phyloP scores from a whole-genome alignment of 116 monocot species.

The Phalaenopsis hybrid region DNA sequence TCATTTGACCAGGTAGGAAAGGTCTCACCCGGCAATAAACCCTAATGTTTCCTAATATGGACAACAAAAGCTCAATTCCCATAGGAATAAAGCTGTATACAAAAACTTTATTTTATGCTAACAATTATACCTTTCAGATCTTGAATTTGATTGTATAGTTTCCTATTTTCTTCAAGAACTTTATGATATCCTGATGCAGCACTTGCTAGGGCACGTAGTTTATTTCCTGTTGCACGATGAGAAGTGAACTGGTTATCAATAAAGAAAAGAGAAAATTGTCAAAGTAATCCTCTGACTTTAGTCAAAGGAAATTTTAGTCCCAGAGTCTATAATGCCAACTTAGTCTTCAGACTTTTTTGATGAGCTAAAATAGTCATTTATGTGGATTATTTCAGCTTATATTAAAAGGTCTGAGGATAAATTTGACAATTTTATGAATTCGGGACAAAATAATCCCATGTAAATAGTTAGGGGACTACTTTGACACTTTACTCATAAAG shows the following conservation, averaged over 20 bases:
- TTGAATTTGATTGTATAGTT: conserved; percentile 90
- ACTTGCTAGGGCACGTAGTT: conserved; percentile 46
- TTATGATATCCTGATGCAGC: conserved; percentile 83
- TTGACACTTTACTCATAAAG: not conserved
- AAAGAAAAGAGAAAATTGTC: not conserved
- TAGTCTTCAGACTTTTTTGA: too few species aligned
- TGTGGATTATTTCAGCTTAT: too few species aligned
- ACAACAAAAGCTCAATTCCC: not conserved
- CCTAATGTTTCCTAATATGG: conserved; percentile 73
- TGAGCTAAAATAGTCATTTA: too few species aligned
- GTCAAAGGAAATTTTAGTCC: too few species aligned
- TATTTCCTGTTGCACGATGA: conserved; percentile 40
- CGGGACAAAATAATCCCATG: too few species aligned
- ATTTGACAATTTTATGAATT: too few species aligned
- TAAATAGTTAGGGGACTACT: too few species aligned
- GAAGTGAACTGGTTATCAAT: not conserved
- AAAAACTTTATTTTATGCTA: not conserved
- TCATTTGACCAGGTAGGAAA: conserved; percentile 67
- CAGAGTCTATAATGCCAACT: too few species aligned
- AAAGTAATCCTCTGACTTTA: too few species aligned
- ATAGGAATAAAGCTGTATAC: not conserved
- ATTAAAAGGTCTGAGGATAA: too few species aligned
- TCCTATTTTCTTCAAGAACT: conserved; percentile 88
- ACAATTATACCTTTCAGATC: conserved; percentile 71
- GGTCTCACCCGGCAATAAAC: conserved; percentile 96